Conservation (phyloP, 208 protist species). For the Acanthamoeba rhysodes region DNA sequence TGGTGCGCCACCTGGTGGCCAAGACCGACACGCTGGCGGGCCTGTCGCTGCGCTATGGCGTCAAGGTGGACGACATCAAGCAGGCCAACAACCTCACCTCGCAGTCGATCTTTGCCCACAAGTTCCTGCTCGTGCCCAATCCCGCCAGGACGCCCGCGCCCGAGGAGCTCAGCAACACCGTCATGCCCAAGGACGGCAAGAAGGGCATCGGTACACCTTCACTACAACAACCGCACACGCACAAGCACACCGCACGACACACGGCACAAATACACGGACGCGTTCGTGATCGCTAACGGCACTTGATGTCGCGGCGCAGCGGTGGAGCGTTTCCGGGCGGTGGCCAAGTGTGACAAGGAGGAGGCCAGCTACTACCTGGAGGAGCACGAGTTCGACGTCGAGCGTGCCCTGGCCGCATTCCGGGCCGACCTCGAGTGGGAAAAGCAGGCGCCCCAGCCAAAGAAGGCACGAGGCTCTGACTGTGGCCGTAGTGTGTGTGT, state of each 20-base stretch:
- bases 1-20: conserved; percentile 24
- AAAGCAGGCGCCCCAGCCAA: conserved; percentile 3
- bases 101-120: conserved; percentile 50
- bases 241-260: not conserved
- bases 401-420: not conserved
- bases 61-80: conserved; percentile 73
- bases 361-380: conserved; percentile 54
- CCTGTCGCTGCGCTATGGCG: conserved; percentile 18
- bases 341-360: not conserved
- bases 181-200: conserved; percentile 31
- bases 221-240: not conserved
- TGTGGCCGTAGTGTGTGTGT: not conserved
- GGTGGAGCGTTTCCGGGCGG: not conserved
- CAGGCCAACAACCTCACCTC: conserved; percentile 57
- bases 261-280: too few relatives aligned
- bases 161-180: not conserved
- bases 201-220: conserved; percentile 40
- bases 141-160: not conserved
- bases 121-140: conserved; percentile 54
- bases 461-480: not conserved
- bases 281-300: too few relatives aligned
- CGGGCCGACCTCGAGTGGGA: conserved; percentile 45
- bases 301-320: not conserved
- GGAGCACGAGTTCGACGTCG: conserved; percentile 40
- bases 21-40: conserved; percentile 49